Conservation (phyloP, 148 eudicot species). For the Heliosperma pusillum region DNA sequence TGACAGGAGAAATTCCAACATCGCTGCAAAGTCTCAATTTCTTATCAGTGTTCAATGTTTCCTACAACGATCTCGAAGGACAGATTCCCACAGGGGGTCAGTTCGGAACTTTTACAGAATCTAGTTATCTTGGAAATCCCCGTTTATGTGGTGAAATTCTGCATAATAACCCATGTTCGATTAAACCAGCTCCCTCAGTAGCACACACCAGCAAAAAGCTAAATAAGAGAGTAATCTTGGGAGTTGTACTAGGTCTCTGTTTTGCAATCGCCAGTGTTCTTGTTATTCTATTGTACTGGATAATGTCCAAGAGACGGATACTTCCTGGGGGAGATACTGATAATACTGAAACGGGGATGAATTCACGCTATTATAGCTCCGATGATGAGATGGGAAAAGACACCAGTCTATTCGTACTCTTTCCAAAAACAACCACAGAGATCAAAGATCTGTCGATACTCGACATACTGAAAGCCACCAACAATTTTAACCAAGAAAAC, state of each 20-base stretch:
- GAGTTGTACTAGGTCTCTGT: conserved; percentile 53
- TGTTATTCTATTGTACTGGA: conserved; percentile 38
- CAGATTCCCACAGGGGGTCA: conserved; percentile 58
- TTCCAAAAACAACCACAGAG: conserved; percentile 46
- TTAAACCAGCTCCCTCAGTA: conserved; percentile 22
- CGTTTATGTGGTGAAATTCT: conserved; percentile 57
- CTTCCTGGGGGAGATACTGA: conserved; percentile 48
- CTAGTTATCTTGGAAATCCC: conserved; percentile 57
- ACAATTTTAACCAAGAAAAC: conserved; percentile 79
- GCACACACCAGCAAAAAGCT: conserved; percentile 27
- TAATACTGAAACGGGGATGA: conserved; percentile 34
- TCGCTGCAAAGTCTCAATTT: conserved; percentile 53
- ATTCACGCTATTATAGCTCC: conserved; percentile 42
- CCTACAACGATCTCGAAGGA: conserved; percentile 58
- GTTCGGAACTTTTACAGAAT: conserved; percentile 41
- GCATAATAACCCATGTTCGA: conserved; percentile 37
- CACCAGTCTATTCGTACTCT: conserved; percentile 55
- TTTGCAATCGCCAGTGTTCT: conserved; percentile 46
- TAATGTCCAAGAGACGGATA: conserved; percentile 58
- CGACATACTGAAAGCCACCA: conserved; percentile 73
- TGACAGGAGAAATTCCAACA: conserved; percentile 69
- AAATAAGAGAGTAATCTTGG: conserved; percentile 46
- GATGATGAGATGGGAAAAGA: conserved; percentile 42
- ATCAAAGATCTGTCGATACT: conserved; percentile 53
- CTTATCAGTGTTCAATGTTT: conserved; percentile 48